A percentile compares a stretch with the other conserved stretches of the same genome.
These are phyloP conservation scores for Marasmius oreades DNA, from an alignment of 1,284 basidiomycete genomes.

Conservation along the genomic window DNA sequence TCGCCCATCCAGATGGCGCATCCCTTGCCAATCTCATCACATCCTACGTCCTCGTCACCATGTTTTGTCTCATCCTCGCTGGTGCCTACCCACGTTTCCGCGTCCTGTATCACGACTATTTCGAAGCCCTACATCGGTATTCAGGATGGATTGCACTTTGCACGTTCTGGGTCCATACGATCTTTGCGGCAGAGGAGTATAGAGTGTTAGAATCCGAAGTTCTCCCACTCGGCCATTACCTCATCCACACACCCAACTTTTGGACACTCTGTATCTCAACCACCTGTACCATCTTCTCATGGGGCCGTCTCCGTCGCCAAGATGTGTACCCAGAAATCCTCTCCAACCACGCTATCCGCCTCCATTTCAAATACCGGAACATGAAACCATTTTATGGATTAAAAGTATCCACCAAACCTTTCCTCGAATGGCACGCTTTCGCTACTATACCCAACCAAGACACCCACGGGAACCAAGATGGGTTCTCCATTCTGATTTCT, in stretches of 20 bases:
- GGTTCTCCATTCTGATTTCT: conserved; percentile 27
- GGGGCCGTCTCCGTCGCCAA: conserved; percentile 29
- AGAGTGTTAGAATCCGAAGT: conserved; percentile 14
- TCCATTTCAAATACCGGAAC: conserved; percentile 31
- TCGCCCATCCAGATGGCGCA: conserved; percentile 18
- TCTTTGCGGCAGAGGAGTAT: conserved; percentile 13
- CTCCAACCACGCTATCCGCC: conserved; percentile 31
- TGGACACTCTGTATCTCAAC: conserved; percentile 35
- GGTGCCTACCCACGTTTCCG: conserved; percentile 31
- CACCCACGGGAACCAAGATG: conserved; percentile 18
- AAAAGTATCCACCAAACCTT: conserved; percentile 28
- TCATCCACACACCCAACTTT: conserved; percentile 25
- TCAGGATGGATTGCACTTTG: conserved; percentile 31
- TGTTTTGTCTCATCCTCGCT: conserved; percentile 28
- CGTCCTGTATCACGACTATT: conserved; percentile 29
- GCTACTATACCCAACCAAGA: conserved; percentile 26
- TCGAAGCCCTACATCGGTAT: conserved; percentile 31
- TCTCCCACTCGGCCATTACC: conserved; percentile 22
- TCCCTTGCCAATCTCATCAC: conserved; percentile 21
- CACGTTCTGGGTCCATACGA: conserved; percentile 29
- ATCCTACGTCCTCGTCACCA: conserved; percentile 23
- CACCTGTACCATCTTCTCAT: conserved; percentile 27
- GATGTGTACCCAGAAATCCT: conserved; percentile 25
- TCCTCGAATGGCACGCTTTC: conserved; percentile 35
- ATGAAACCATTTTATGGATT: conserved; percentile 30